A percentile compares a stretch with the other conserved stretches of the same genome.
These are phyloP conservation scores for Mycosphaerella arachidis DNA, from an alignment of 2,329 filamentous ascomycete genomes.

Conservation along the genomic window DNA sequence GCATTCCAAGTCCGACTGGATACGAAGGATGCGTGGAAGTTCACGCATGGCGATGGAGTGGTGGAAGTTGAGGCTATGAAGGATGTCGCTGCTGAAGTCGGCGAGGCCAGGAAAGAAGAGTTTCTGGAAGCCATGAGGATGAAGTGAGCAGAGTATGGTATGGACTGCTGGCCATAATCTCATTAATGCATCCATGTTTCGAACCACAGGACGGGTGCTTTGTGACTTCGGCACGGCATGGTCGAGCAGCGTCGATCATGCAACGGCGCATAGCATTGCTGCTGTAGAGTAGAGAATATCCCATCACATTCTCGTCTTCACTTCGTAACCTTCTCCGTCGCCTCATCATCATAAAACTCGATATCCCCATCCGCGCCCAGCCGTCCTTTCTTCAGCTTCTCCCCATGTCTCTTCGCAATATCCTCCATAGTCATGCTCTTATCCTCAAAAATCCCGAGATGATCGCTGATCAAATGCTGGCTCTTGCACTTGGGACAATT, in stretches of 20 bases:
- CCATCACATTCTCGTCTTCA: not conserved
- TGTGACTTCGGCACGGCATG: not conserved
- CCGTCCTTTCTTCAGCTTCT: conserved; percentile 66
- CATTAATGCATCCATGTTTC: too few relatives aligned
- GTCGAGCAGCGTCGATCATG: not conserved
- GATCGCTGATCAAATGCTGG: conserved; percentile 86
- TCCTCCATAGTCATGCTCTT: conserved; percentile 68
- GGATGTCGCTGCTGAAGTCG: conserved; percentile 37
- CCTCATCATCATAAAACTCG: conserved; percentile 82
- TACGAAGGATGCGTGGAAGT: conserved; percentile 36
- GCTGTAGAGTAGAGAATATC: not conserved
- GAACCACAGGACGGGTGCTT: not conserved
- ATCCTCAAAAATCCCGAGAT: conserved; percentile 77
- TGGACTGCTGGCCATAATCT: too few relatives aligned
- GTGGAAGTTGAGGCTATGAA: conserved; percentile 44
- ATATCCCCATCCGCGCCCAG: conserved; percentile 76
- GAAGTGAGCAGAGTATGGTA: conserved; percentile 21
- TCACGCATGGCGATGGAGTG: conserved; percentile 38
- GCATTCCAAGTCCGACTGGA: conserved; percentile 45
- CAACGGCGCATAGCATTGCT: not conserved
- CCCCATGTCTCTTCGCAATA: conserved; percentile 70
- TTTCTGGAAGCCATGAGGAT: conserved; percentile 35
- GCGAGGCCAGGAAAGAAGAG: conserved; percentile 22
- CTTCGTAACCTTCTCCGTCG: conserved; percentile 6
- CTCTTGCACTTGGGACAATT: conserved; percentile 82